Evolutionary conservation across 2,329 filamentous ascomycete genomes (phyloP).

Genomic region (Phaeoacremonium minimum): DNA sequence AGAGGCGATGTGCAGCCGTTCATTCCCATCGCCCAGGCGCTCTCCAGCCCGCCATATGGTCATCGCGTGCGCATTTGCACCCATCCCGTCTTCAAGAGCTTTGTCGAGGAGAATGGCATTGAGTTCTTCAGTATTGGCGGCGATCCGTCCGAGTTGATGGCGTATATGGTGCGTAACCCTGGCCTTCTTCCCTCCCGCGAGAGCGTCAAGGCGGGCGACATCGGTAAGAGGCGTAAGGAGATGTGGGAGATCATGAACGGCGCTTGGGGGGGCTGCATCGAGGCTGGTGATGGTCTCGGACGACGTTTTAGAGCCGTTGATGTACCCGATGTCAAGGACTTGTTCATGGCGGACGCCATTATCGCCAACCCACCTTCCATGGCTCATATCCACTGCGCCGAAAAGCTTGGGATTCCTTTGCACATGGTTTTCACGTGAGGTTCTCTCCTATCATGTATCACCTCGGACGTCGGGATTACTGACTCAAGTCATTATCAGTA

Average conservation of each 20-base stretch:
- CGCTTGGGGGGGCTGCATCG: conserved; percentile 29
- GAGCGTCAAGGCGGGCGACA: not conserved
- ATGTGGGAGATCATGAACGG: conserved; percentile 27
- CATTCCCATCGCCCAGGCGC: conserved; percentile 61
- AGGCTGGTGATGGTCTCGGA: conserved; percentile 28
- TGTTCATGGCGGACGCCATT: conserved; percentile 50
- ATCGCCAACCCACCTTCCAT: conserved; percentile 51
- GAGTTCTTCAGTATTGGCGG: conserved; percentile 75
- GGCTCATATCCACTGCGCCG: conserved; percentile 47
- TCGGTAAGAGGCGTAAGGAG: not conserved
- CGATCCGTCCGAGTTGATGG: conserved; percentile 71
- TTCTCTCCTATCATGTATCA: too few species aligned
- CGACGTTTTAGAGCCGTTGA: conserved; percentile 21
- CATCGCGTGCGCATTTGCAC: conserved; percentile 72
- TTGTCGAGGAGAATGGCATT: conserved; percentile 64
- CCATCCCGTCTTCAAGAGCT: conserved; percentile 61
- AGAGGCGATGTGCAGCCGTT: conserved; percentile 74
- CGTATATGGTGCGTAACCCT: conserved; percentile 34
- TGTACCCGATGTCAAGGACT: conserved; percentile 20
- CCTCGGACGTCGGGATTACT: too few species aligned
- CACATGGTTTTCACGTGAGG: conserved; percentile 45
- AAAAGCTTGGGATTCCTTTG: conserved; percentile 42
- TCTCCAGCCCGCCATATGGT: conserved; percentile 60
- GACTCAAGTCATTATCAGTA: too few species aligned
- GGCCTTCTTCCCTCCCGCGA: conserved; percentile 1